A percentile compares a stretch with the other conserved stretches of the same genome.
phyloP scores from a whole-genome alignment of 495 filamentous ascomycete genomes.

The Choiromyces venosus region DNA sequence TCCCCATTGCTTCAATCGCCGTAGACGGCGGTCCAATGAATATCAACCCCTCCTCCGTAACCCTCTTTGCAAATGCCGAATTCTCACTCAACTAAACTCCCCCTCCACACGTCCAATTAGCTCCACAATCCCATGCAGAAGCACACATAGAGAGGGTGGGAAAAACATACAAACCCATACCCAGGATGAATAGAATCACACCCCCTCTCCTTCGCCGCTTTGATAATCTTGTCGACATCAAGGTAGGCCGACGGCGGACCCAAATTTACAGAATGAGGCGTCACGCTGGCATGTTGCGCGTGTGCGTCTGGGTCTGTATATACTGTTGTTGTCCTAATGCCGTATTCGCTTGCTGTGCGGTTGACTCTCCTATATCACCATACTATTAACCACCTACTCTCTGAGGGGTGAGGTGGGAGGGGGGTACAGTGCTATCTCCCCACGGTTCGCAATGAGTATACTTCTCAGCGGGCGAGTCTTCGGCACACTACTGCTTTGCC shows the following conservation, averaged over 20 bases:
- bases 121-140: background rate
- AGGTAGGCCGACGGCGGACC: constrained; percentile 79
- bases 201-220: constrained; percentile 72
- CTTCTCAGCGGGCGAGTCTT: constrained; percentile 59
- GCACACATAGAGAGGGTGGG: background rate
- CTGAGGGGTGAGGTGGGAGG: background rate
- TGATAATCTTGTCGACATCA: constrained; percentile 86
- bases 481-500: background rate
- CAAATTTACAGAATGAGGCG: constrained; percentile 73
- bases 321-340: constrained; percentile 87
- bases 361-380: constrained; percentile 60
- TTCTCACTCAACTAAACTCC: constrained; percentile 64
- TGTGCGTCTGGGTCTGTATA: constrained; percentile 87
- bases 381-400: constrained; percentile 9
- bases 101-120: constrained; percentile 43
- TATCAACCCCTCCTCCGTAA: constrained; percentile 80
- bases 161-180: constrained; percentile 78
- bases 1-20: constrained; percentile 96
- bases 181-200: constrained; percentile 91
- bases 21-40: constrained; percentile 91
- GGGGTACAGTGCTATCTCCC: constrained; percentile 82
- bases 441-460: constrained; percentile 91
- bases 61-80: constrained; percentile 78
- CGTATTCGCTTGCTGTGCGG: constrained; percentile 76
- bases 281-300: constrained; percentile 82